These are phyloP conservation scores for Actinidia polygama DNA, from an alignment of 179 eudicot genomes.

Conservation along the genomic window DNA sequence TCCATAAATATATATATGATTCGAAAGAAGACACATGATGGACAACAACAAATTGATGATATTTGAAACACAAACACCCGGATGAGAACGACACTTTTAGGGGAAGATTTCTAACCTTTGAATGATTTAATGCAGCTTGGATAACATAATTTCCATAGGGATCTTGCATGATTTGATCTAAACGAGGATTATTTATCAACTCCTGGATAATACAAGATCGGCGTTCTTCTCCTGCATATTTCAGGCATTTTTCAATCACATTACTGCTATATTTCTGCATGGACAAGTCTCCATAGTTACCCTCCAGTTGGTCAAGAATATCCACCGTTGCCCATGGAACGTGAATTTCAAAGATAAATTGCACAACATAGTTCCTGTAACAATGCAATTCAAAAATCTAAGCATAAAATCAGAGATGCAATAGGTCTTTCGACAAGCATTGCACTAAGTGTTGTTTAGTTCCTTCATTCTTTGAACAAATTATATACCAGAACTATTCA, in stretches of 20 bases:
- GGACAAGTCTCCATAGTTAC: constrained; percentile 41
- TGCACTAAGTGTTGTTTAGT: not conserved
- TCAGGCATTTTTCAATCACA: constrained; percentile 48
- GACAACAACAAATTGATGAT: not conserved
- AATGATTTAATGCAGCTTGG: constrained; percentile 40
- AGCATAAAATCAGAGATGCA: not conserved
- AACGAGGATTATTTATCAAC: constrained; percentile 36
- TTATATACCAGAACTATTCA: not conserved
- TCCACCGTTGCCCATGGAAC: constrained; percentile 38
- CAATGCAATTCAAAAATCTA: constrained; percentile 5
- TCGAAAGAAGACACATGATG: not conserved
- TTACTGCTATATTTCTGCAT: constrained; percentile 49
- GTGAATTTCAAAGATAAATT: constrained; percentile 37
- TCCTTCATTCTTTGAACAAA: not conserved
- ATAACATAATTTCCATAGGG: constrained; percentile 48
- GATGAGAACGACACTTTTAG: not conserved
- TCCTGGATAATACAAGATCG: constrained; percentile 32
- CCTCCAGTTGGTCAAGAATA: constrained; percentile 40
- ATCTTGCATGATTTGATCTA: constrained; percentile 50
- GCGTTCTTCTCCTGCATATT: constrained; percentile 41
- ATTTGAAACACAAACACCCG: not conserved
- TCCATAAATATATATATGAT: not conserved
- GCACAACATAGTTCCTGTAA: constrained; percentile 47
- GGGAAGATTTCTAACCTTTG: constrained; percentile 34
- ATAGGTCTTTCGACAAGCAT: not conserved